Percentiles rank a stretch among this genome's conserved stretches.
These are phyloP conservation scores for Tulasnella sp. DNA, from an alignment of 768 basidiomycete species.

Conservation along the genomic window DNA sequence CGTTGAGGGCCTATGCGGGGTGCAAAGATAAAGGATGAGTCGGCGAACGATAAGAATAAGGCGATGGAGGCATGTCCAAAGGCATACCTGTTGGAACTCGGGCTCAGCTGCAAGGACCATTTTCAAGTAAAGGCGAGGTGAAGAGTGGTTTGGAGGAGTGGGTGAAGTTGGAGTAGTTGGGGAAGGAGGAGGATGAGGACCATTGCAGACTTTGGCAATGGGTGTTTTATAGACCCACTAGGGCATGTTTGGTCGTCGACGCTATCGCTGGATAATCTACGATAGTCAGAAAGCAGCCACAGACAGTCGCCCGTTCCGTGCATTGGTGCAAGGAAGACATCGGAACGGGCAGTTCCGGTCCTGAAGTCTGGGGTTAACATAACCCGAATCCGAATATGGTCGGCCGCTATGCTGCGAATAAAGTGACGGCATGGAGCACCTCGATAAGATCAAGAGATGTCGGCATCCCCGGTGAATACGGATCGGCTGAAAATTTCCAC, in stretches of 20 bases:
- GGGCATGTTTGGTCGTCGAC: not conserved
- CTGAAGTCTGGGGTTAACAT: not conserved
- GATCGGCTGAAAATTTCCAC: not conserved
- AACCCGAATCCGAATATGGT: slow-evolving; percentile 2
- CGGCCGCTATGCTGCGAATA: not conserved
- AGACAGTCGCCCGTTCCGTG: not conserved
- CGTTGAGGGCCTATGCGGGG: slow-evolving; percentile 51
- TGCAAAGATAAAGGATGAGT: slow-evolving; percentile 17
- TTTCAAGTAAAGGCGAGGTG: not conserved
- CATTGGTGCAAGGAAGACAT: slow-evolving; percentile 3
- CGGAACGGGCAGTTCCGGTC: not conserved
- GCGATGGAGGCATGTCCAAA: slow-evolving; percentile 5
- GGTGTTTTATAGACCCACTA: slow-evolving; percentile 1
- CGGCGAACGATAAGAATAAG: slow-evolving; percentile 6
- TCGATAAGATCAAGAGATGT: slow-evolving; percentile 9
- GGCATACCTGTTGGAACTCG: slow-evolving; percentile 60
- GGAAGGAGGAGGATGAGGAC: slow-evolving; percentile 10
- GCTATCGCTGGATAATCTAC: slow-evolving; percentile 5
- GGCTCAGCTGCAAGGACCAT: slow-evolving; percentile 52
- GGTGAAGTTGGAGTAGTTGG: not conserved
- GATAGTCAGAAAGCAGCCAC: not conserved
- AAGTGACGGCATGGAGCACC: not conserved
- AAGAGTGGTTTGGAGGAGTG: not conserved
- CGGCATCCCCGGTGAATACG: slow-evolving; percentile 3
- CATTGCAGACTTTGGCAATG: not conserved